Conservation (phyloP, 2,329 filamentous ascomycete genomes). For the Hymenoscyphus albidus region DNA sequence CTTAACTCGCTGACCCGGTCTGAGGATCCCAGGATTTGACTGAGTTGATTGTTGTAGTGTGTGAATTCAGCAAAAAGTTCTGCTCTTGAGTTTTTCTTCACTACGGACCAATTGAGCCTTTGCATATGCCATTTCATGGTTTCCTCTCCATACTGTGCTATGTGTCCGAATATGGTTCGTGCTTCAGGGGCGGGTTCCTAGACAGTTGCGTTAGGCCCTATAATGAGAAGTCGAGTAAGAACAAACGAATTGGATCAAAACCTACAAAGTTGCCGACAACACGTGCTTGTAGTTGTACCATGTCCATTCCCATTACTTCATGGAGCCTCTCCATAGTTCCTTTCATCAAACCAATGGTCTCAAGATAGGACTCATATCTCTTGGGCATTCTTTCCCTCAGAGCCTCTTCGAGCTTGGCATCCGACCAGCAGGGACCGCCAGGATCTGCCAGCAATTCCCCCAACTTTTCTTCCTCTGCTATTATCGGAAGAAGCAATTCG, state of each 20-base stretch:
- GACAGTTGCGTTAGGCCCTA: too few relatives aligned
- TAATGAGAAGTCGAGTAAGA: neutral
- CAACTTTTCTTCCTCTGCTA: conserved; percentile 18
- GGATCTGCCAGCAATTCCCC: conserved; percentile 11
- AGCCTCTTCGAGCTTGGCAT: conserved; percentile 13
- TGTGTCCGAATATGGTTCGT: neutral
- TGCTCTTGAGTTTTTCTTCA: conserved; percentile 15
- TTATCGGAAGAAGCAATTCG: conserved; percentile 18
- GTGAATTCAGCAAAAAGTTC: conserved; percentile 19
- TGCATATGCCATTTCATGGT: conserved; percentile 6
- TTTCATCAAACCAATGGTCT: conserved; percentile 18
- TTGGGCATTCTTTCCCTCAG: conserved; percentile 18
- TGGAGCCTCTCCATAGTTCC: conserved; percentile 15
- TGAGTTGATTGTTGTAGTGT: conserved; percentile 11
- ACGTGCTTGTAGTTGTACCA: conserved; percentile 16
- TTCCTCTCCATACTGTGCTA: neutral
- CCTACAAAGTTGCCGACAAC: conserved; percentile 14
- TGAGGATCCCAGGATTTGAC: conserved; percentile 16
- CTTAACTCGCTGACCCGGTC: conserved; percentile 14
- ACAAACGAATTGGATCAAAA: neutral
- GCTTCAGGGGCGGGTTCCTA: neutral
- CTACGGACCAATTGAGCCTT: conserved; percentile 15
- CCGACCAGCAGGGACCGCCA: conserved; percentile 17
- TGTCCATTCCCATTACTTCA: conserved; percentile 16
- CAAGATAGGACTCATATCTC: conserved; percentile 17